Percentiles rank a stretch among this genome's conserved stretches.
phyloP scores from a whole-genome alignment of 1,284 basidiomycete genomes.

The Ceratobasidium sp. region DNA sequence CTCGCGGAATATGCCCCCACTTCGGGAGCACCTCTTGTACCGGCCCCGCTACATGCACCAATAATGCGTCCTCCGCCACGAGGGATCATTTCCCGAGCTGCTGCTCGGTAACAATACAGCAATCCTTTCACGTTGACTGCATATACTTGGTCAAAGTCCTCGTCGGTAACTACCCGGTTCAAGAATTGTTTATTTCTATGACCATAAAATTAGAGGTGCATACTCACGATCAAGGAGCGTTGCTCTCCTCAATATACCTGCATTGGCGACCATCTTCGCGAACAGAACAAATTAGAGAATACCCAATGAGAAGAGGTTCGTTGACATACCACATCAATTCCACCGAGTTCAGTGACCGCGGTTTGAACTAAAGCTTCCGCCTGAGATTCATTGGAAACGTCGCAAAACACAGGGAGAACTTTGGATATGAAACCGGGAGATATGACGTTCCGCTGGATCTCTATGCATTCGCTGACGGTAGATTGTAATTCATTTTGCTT shows the following conservation, averaged over 20 bases:
- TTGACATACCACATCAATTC: conserved; percentile 54
- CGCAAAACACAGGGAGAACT: conserved; percentile 44
- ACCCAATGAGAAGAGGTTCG: not conserved
- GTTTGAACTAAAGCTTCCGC: conserved; percentile 50
- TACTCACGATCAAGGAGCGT: conserved; percentile 41
- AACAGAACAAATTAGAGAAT: not conserved
- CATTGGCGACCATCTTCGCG: conserved; percentile 51
- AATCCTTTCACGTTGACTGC: conserved; percentile 58
- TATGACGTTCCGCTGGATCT: conserved; percentile 58
- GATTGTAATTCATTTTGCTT: too few relatives aligned
- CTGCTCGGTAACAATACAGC: conserved; percentile 60
- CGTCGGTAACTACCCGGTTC: not conserved
- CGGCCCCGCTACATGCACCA: conserved; percentile 49
- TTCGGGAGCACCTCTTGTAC: not conserved
- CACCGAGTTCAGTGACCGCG: conserved; percentile 48
- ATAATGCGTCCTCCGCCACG: conserved; percentile 62
- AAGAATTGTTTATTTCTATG: not conserved
- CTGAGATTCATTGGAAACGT: conserved; percentile 51
- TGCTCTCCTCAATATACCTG: conserved; percentile 45
- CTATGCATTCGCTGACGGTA: conserved; percentile 60
- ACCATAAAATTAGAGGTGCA: not conserved
- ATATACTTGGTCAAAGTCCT: conserved; percentile 48
- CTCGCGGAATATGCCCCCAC: conserved; percentile 49
- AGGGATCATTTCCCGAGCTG: conserved; percentile 58
- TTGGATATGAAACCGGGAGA: conserved; percentile 55